phyloP scores from a whole-genome alignment of 352 stramenopile species.

The Phytopythium mirpurense region DNA sequence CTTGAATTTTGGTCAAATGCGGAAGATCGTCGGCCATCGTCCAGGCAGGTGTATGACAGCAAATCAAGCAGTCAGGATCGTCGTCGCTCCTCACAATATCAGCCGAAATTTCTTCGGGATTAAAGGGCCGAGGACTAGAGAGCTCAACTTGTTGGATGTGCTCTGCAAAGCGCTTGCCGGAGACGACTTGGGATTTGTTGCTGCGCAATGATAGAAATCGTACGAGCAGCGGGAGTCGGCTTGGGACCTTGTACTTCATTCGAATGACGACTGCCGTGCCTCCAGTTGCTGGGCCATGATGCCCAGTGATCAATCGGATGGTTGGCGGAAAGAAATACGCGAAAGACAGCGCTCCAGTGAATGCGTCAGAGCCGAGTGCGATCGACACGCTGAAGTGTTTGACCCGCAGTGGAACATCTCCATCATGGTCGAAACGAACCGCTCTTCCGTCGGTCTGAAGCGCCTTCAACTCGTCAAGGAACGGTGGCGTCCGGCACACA shows the following conservation, averaged over 20 bases:
- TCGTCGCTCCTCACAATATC: constrained; percentile 7
- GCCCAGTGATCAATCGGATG: constrained; percentile 55
- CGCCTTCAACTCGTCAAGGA: constrained; percentile 47
- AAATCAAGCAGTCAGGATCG: constrained; percentile 35
- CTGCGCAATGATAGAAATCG: constrained; percentile 41
- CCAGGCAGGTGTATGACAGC: constrained; percentile 47
- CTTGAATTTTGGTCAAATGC: constrained; percentile 62
- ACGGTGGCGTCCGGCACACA: constrained; percentile 41
- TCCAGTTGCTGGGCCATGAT: constrained; percentile 58
- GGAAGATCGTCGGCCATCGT: constrained; percentile 16
- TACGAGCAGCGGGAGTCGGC: constrained; percentile 35
- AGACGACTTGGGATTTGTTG: constrained; percentile 13
- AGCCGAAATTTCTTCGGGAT: neutral
- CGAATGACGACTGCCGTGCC: constrained; percentile 48
- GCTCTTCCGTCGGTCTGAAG: constrained; percentile 8
- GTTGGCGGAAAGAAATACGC: constrained; percentile 50
- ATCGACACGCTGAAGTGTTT: constrained; percentile 35
- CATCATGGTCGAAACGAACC: constrained; percentile 9
- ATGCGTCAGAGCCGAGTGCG: constrained; percentile 34
- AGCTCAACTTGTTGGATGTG: neutral
- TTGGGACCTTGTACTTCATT: constrained; percentile 72
- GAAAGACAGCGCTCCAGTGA: constrained; percentile 41
- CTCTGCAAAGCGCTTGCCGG: constrained; percentile 5
- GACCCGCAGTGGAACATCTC: constrained; percentile 10
- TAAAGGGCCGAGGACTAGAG: neutral